phyloP scores from a whole-genome alignment of 2,329 filamentous ascomycete genomes.

The Neopestalotiopsis sp. region DNA sequence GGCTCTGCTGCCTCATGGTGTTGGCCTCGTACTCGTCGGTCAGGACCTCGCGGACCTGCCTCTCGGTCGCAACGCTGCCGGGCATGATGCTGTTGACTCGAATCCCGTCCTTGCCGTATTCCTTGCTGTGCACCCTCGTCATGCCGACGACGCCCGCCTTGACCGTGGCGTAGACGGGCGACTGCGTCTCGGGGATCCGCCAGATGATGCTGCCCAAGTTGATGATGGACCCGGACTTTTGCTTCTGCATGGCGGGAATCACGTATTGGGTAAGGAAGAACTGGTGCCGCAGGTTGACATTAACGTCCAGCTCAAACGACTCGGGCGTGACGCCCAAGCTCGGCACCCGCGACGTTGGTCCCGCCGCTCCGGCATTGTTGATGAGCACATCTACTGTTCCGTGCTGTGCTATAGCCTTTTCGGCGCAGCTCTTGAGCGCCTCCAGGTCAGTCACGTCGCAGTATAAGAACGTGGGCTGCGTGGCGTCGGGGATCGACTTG shows the following conservation, averaged over 20 bases:
- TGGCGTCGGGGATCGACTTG: slow-evolving; percentile 23
- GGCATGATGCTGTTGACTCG: slow-evolving; percentile 56
- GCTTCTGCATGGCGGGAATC: slow-evolving; percentile 37
- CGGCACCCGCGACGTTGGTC: slow-evolving; percentile 28
- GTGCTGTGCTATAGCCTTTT: slow-evolving; percentile 34
- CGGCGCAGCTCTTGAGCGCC: slow-evolving; percentile 38
- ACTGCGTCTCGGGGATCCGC: slow-evolving; percentile 37
- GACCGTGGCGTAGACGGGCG: slow-evolving; percentile 41
- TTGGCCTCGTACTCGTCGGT: slow-evolving; percentile 44
- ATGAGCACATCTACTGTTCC: slow-evolving; percentile 38
- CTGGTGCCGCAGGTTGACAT: slow-evolving; percentile 49
- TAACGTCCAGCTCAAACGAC: slow-evolving; percentile 48
- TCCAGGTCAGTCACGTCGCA: slow-evolving; percentile 48
- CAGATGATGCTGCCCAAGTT: slow-evolving; percentile 47
- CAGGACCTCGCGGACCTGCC: slow-evolving; percentile 47
- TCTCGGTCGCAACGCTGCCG: slow-evolving; percentile 49
- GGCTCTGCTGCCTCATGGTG: slow-evolving; percentile 44
- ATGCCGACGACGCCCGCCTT: slow-evolving; percentile 45
- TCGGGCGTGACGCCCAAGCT: slow-evolving; percentile 44
- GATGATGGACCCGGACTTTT: slow-evolving; percentile 40
- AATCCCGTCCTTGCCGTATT: slow-evolving; percentile 41
- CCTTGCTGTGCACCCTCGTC: slow-evolving; percentile 41
- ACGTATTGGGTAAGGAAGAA: slow-evolving; percentile 48
- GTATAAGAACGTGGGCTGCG: slow-evolving; percentile 41
- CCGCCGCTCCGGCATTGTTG: slow-evolving; percentile 41